Conservation (phyloP, 2,329 filamentous ascomycete genomes). For the Didymella pomorum region DNA sequence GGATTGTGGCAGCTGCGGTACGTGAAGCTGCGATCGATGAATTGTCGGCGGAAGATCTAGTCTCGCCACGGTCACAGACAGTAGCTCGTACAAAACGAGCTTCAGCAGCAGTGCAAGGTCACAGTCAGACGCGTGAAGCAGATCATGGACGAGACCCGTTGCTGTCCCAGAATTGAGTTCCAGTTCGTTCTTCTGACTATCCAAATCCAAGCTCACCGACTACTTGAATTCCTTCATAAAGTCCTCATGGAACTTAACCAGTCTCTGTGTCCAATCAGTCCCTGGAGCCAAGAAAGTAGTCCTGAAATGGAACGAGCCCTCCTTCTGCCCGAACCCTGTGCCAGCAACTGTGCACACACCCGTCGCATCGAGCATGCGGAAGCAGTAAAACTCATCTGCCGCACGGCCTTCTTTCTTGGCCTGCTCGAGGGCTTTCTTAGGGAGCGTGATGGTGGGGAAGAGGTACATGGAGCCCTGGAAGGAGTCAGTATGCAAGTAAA, state of each 20-base stretch:
- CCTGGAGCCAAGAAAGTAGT: slow-evolving; percentile 97
- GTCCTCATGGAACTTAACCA: slow-evolving; percentile 87
- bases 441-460: slow-evolving; percentile 89
- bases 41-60: too few relatives aligned
- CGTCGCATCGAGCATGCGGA: slow-evolving; percentile 88
- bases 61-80: too few relatives aligned
- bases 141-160: too few relatives aligned
- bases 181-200: too few relatives aligned
- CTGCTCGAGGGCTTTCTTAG: slow-evolving; percentile 76
- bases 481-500: not conserved
- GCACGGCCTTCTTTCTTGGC: slow-evolving; percentile 75
- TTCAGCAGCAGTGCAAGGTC: too few relatives aligned
- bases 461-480: slow-evolving; percentile 93
- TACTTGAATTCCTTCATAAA: slow-evolving; percentile 83
- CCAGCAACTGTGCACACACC: slow-evolving; percentile 95
- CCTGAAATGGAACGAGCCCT: slow-evolving; percentile 89
- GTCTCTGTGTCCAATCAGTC: slow-evolving; percentile 89
- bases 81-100: too few relatives aligned
- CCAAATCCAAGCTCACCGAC: too few relatives aligned
- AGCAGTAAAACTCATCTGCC: slow-evolving; percentile 93
- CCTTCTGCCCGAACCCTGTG: slow-evolving; percentile 91
- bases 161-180: too few relatives aligned
- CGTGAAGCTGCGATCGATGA: too few relatives aligned
- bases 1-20: too few relatives aligned
- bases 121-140: too few relatives aligned